A percentile compares a stretch with the other conserved stretches of the same genome.
Conservation (phyloP, 768 basidiomycete genomes). For the Daedaleopsis sinensis region DNA sequence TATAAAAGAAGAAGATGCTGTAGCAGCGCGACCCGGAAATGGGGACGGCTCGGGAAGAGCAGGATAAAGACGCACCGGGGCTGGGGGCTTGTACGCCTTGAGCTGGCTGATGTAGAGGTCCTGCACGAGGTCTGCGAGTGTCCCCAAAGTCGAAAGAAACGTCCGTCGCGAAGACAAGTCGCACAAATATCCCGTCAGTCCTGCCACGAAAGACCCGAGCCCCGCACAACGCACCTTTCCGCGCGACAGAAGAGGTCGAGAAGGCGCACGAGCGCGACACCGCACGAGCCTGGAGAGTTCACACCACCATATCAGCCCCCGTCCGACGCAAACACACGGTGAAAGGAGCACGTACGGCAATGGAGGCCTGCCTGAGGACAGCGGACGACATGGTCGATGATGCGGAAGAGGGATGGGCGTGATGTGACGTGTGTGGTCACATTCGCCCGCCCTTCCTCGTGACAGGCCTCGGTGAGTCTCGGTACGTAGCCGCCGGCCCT, state of each 20-base stretch:
- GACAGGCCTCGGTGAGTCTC: conserved; percentile 28
- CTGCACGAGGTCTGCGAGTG: conserved; percentile 81
- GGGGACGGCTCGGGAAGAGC: neutral
- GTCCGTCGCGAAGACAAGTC: neutral
- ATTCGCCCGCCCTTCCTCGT: conserved; percentile 3
- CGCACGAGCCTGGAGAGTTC: conserved; percentile 49
- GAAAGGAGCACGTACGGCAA: conserved; percentile 42
- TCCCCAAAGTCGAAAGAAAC: conserved; percentile 1
- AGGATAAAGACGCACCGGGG: conserved; percentile 54
- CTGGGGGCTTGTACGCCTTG: conserved; percentile 83
- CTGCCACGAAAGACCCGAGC: conserved; percentile 24
- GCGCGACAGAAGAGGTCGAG: conserved; percentile 58
- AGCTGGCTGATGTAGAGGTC: conserved; percentile 91
- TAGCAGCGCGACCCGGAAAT: too few species aligned
- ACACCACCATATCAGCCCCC: neutral
- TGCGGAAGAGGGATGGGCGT: conserved; percentile 43
- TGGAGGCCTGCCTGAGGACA: conserved; percentile 62
- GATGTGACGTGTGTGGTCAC: conserved; percentile 38
- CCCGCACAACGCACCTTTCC: conserved; percentile 58
- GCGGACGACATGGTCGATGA: conserved; percentile 60
- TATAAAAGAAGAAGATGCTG: too few species aligned
- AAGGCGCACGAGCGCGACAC: conserved; percentile 57
- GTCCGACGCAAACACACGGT: conserved; percentile 5
- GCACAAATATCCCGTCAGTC: conserved; percentile 19
- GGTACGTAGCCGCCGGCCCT: conserved; percentile 18